Base-by-base conservation (phyloP, 169 alveolate genomes). In the Plasmodium inui region DNA sequence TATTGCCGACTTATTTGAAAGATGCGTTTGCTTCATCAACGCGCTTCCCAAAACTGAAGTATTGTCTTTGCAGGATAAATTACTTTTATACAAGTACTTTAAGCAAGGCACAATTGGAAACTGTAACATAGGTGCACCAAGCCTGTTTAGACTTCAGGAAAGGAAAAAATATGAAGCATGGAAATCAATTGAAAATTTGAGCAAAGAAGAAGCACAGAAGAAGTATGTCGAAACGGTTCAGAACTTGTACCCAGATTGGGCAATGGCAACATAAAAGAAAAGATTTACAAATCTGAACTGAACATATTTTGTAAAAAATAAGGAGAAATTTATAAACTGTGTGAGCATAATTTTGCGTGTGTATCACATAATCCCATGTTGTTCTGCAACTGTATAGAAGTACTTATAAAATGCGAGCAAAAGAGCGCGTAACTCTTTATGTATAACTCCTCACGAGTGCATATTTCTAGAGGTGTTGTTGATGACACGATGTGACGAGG, bases 91-190 rank as follows among this genome's bases (percentile, higher is more conserved):
- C 95, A 98, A 97, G 74, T 96, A 97, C 82, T 98, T 89, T 94
- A 98, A 97, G 90, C 98, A 98, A 97, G 98, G 98, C 9, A 97
- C 98, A n/a, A 95, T 97, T 22, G 99, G 99, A 46, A 98, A 98
- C 89, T 96, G 97, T 92, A 98, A 97, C 94, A 98, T 96, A 7
- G 91, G 84, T 1, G 96, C 96, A 73, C 99, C 99, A 32, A 98
- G 99, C 74, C 76, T 97, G 88, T 94, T 98, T 73, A 97, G 96
- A 88, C 79, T 95, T 28, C 97, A 95, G 55, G 98, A 97, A 44
- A 97, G 95, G 76, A 96, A 97, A 83, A 98, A 98, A 93, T 98
- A 99, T 98, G 99, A 98, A 72, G 98, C 98, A 7, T 98, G 99
- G 99, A 97, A 97, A 78, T 95, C 97, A 32, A 91, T 95, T 32